phyloP scores from a whole-genome alignment of 2,329 filamentous ascomycete genomes.

The Xylariomycetidae sp. region DNA sequence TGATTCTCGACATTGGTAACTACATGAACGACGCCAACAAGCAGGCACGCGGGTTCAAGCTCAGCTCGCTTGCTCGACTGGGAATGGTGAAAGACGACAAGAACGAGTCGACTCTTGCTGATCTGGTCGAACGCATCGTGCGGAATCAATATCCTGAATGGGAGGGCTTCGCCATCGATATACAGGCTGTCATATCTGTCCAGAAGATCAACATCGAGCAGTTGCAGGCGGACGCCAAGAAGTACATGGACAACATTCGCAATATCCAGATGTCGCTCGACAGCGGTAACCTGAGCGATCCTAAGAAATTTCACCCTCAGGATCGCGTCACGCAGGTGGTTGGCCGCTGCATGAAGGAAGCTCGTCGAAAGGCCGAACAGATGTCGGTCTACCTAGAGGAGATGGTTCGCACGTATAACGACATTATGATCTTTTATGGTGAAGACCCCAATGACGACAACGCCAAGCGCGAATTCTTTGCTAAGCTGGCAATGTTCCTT shows the following conservation, averaged over 20 bases:
- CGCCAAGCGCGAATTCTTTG: slow-evolving; percentile 90
- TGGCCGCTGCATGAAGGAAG: slow-evolving; percentile 93
- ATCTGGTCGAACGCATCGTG: slow-evolving; percentile 93
- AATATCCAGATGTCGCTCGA: slow-evolving; percentile 92
- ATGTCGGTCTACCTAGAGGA: slow-evolving; percentile 91
- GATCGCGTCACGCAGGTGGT: slow-evolving; percentile 91
- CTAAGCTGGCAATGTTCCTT: slow-evolving; percentile 87
- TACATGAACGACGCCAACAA: slow-evolving; percentile 99
- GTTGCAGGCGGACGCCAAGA: slow-evolving; percentile 79
- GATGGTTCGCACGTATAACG: slow-evolving; percentile 85
- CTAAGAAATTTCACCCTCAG: slow-evolving; percentile 96
- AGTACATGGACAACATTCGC: slow-evolving; percentile 90
- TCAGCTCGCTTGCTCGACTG: slow-evolving; percentile 85
- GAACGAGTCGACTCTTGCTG: slow-evolving; percentile 93
- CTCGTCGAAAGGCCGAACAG: slow-evolving; percentile 90
- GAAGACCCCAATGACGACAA: slow-evolving; percentile 91
- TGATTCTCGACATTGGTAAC: slow-evolving; percentile 97
- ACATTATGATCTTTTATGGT: slow-evolving; percentile 95
- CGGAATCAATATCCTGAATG: slow-evolving; percentile 95
- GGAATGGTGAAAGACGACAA: slow-evolving; percentile 99
- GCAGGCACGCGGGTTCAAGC: slow-evolving; percentile 95
- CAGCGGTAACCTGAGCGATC: slow-evolving; percentile 88
- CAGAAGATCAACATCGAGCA: slow-evolving; percentile 97
- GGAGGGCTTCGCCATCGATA: slow-evolving; percentile 84
- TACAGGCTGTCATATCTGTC: slow-evolving; percentile 67